Percentiles rank a stretch among this genome's conserved stretches.
Evolutionary conservation across 148 eudicot genomes (phyloP).

Genomic region (Silene conica): DNA sequence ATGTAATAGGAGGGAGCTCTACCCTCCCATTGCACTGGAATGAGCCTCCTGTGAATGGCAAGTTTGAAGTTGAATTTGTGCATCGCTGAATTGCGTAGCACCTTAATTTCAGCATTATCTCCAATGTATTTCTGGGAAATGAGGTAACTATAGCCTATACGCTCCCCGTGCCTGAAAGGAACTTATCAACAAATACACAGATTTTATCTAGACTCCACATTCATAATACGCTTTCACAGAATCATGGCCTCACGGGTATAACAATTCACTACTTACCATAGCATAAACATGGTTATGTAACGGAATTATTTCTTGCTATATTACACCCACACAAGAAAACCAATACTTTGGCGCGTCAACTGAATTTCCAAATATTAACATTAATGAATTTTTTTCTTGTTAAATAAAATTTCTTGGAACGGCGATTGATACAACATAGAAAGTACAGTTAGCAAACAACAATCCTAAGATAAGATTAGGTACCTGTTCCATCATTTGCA

Average conservation of each 20-base stretch:
- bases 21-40: conserved; percentile 70
- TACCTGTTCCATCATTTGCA: conserved; percentile 93
- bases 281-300: no score
- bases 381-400: no score
- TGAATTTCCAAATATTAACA: no score
- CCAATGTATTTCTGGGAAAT: conserved; percentile 82
- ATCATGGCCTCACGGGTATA: no score
- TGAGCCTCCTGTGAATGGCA: conserved; percentile 48
- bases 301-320: no score
- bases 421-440: no score
- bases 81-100: conserved; percentile 57
- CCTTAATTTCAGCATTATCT: conserved; percentile 59
- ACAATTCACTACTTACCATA: no score
- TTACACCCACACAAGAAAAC: not conserved
- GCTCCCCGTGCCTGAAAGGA: conserved; percentile 88
- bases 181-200: conserved; percentile 33
- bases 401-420: not conserved
- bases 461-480: not conserved
- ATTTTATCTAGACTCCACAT: conserved; percentile 4
- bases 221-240: no score
- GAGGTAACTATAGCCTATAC: conserved; percentile 84
- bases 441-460: not conserved
- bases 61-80: conserved; percentile 52
- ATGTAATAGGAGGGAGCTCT: conserved; percentile 85
- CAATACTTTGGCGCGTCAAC: no score